These are phyloP conservation scores for Dendrocalamus latiflorus DNA, from an alignment of 202 grass and related monocot species.

Conservation along the genomic window DNA sequence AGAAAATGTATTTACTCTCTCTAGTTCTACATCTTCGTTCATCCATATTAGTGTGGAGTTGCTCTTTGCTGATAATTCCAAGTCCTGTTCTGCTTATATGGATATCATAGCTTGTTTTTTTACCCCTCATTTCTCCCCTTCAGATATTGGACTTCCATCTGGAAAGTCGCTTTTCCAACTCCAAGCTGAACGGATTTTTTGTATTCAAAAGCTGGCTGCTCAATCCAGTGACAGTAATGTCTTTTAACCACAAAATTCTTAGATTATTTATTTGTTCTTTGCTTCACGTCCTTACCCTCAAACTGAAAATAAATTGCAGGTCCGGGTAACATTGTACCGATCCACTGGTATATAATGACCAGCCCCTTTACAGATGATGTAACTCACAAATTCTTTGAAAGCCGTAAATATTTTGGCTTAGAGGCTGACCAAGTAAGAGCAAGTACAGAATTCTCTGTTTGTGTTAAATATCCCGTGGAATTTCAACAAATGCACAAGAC, in stretches of 20 bases:
- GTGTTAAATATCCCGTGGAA: neutral
- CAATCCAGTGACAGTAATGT: slow-evolving; percentile 76
- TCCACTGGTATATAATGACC: slow-evolving; percentile 99
- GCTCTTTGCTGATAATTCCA: neutral
- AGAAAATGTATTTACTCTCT: neutral
- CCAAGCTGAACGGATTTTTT: slow-evolving; percentile 92
- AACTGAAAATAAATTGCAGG: slow-evolving; percentile 39
- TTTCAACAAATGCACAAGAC: slow-evolving; percentile 11
- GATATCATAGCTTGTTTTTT: neutral
- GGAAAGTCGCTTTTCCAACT: slow-evolving; percentile 98
- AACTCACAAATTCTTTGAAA: slow-evolving; percentile 89
- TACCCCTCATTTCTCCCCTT: neutral
- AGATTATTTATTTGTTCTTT: slow-evolving; percentile 1
- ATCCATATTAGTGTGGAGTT: slow-evolving; percentile 2
- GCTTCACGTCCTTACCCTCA: slow-evolving; percentile 7
- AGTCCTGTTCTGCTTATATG: neutral
- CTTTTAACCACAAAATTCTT: slow-evolving; percentile 2
- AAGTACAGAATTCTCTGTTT: neutral
- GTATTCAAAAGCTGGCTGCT: slow-evolving; percentile 85
- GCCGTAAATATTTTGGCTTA: slow-evolving; percentile 92
- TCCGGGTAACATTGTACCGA: slow-evolving; percentile 49
- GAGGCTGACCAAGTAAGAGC: slow-evolving; percentile 80
- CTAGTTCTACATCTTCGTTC: neutral
- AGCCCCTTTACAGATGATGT: slow-evolving; percentile 87
- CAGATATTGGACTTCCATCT: slow-evolving; percentile 94